These are phyloP conservation scores for Cutaneotrichosporon spelunceum DNA, from an alignment of 1,284 basidiomycete genomes.

Conservation along the genomic window DNA sequence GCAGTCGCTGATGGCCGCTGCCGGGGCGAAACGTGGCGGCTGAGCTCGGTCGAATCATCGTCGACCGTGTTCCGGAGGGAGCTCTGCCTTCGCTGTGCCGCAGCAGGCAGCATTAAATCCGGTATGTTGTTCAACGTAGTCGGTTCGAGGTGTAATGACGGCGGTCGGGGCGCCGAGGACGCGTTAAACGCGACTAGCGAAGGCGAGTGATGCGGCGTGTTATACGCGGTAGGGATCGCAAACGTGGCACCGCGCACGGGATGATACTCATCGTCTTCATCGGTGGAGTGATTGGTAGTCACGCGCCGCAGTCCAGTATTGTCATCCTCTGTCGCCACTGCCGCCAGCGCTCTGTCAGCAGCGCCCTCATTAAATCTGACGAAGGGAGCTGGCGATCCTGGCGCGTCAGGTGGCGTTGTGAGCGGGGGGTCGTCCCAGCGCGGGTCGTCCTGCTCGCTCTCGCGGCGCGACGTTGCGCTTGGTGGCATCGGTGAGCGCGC, in stretches of 20 bases:
- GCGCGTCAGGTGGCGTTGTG: constrained; percentile 8
- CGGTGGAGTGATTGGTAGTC: constrained; percentile 7
- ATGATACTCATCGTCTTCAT: constrained; percentile 16
- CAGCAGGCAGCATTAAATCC: not conserved
- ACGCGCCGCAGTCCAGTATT: constrained; percentile 3
- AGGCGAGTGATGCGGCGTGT: constrained; percentile 6
- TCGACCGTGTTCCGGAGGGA: not conserved
- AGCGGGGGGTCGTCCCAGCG: constrained; percentile 8
- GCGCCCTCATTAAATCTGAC: constrained; percentile 6
- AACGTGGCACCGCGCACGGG: constrained; percentile 13
- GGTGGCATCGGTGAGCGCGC: not conserved
- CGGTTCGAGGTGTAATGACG: constrained; percentile 19
- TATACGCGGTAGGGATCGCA: constrained; percentile 9
- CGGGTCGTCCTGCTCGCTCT: constrained; percentile 4
- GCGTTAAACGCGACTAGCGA: not conserved
- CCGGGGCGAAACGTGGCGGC: not conserved
- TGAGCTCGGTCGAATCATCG: not conserved
- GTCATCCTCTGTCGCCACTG: not conserved
- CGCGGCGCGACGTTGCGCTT: not conserved
- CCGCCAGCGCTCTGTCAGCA: not conserved
- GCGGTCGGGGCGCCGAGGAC: constrained; percentile 9
- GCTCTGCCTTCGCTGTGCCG: not conserved
- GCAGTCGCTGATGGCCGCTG: not conserved
- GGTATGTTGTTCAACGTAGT: not conserved
- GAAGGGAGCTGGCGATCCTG: not conserved